Evolutionary conservation across 768 basidiomycete species (phyloP), one percentile per base, ranked within the genome.

Genomic region (Collybia sordida): DNA sequence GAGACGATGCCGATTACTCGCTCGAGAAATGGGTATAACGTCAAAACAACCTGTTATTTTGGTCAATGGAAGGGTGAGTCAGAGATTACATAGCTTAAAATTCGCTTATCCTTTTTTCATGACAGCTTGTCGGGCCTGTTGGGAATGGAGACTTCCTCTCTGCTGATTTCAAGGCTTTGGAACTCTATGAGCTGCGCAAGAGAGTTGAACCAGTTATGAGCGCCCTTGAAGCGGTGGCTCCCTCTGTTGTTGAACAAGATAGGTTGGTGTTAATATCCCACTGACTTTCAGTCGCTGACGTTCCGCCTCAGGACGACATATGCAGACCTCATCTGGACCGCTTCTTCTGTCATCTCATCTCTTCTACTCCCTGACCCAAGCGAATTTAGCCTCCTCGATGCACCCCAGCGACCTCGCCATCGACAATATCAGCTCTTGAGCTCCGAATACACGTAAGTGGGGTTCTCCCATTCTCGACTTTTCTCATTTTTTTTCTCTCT

Each of bases 1-100:
- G 11, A 72, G 64, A 42, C 63, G 73, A 0, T 72, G 77, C 50
- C 71, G 73, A 27, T 60, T 81, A 18, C 58, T 90, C 12, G 73
- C 74, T 2, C 72, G 81, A 22, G 78, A 79, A 45, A 57, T 92
- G 2, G 76, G 77, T n/a, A 59, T 94, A 22, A 56, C 63, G 12
- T 79, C 85, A 1, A 88, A 86, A 0, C 68, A 85, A 50, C 72
- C 73, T 18, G 90, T 78, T 0, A 50, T 98, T 31, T 52, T 95
- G 28, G 71, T 90, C 45, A 97, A 97, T 57, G 96, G 95, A 21
- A 75, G 95, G 25, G 93, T 95, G 61, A 63, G 87, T 71, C 6
- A 14, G 51, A 2, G 19, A 7, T 50, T 45, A 51, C 31, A 50
- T 52, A 56, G 41, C 51, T 5, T 45, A 24, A 27, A 2, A 17